Percentiles rank a stretch among this genome's conserved stretches.
Conservation (phyloP, 805 yeast species). For the Wickerhamomyces mucosus region DNA sequence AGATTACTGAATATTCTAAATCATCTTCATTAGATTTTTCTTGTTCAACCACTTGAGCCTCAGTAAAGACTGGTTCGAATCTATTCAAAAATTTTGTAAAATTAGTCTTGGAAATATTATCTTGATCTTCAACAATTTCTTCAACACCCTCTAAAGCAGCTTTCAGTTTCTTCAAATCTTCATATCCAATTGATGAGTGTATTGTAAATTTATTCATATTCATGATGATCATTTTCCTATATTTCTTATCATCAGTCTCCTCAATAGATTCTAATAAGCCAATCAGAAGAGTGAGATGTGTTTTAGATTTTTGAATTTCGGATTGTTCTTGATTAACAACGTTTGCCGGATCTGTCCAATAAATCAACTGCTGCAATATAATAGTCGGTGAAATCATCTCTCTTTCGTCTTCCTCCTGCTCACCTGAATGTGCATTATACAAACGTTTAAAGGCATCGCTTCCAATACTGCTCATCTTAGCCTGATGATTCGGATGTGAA, state of each 20-base stretch:
- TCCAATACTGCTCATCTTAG: constrained; percentile 49
- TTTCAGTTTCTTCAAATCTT: constrained; percentile 18
- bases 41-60: constrained; percentile 10
- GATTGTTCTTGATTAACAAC: constrained; percentile 40
- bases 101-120: constrained; percentile 25
- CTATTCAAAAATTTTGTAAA: constrained; percentile 22
- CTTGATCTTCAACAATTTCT: constrained; percentile 22
- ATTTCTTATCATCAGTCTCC: constrained; percentile 38
- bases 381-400: constrained; percentile 32
- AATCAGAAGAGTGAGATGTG: constrained; percentile 48
- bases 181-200: constrained; percentile 22
- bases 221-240: constrained; percentile 42
- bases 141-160: constrained; percentile 21
- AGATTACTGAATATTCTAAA: constrained; percentile 18
- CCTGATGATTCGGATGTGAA: constrained; percentile 66
- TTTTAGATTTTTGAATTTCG: constrained; percentile 30
- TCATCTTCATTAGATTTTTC: constrained; percentile 13
- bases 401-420: constrained; percentile 21
- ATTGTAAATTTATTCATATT: constrained; percentile 41
- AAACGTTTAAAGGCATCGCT: constrained; percentile 58
- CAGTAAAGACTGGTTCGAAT: constrained; percentile 13
- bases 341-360: constrained; percentile 79
- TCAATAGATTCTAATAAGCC: constrained; percentile 44
- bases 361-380: constrained; percentile 60
- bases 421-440: constrained; percentile 33